Percentiles rank a stretch among this genome's conserved stretches.
phyloP scores from a whole-genome alignment of 208 protist species.

The Leishmania major region DNA sequence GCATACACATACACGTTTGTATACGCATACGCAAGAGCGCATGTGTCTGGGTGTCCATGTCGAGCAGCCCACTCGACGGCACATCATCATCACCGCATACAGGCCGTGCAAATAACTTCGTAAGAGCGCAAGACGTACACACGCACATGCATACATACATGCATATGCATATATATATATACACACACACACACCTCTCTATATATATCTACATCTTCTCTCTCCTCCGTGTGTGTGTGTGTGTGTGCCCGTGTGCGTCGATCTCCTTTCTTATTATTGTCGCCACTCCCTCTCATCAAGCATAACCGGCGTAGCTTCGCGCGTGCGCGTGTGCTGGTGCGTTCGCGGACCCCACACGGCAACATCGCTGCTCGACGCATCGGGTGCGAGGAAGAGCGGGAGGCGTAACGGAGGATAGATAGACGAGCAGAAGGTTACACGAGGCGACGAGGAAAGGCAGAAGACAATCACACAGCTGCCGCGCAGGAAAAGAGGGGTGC shows the following conservation, averaged over 20 bases:
- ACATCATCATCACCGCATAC: neutral
- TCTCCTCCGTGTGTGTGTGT: neutral
- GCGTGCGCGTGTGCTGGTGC: neutral
- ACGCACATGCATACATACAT: neutral
- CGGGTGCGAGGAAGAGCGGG: neutral
- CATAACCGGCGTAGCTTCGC: no score
- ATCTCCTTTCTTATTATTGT: neutral
- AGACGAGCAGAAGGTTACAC: neutral
- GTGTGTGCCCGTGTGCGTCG: slow-evolving; percentile 5
- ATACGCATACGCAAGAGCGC: neutral
- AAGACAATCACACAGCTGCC: neutral
- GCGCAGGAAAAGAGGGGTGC: neutral
- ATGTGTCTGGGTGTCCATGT: neutral
- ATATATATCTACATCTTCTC: neutral
- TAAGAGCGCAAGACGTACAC: neutral
- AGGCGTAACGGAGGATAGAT: neutral
- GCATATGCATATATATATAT: neutral
- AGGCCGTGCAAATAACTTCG: neutral
- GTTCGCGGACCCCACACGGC: neutral
- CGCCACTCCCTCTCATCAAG: no score
- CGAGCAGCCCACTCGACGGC: neutral
- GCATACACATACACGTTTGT: neutral
- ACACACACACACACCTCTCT: neutral
- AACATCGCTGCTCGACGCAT: neutral
- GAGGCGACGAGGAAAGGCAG: neutral